Evolutionary conservation across 73 alveolate genomes (phyloP).

Genomic region (Halteria grandinella): DNA sequence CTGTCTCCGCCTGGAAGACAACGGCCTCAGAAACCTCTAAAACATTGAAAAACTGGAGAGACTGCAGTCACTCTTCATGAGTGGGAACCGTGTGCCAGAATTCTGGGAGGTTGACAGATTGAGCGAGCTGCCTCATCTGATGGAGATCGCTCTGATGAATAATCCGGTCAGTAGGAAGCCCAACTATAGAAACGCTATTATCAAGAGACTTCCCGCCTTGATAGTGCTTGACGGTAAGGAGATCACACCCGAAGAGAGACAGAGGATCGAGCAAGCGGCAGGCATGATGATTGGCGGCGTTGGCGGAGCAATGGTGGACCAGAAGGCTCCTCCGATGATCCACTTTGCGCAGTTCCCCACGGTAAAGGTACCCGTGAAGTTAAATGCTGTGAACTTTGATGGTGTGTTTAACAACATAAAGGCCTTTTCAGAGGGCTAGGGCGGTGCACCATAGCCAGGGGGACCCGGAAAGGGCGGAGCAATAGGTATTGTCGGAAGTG

Average conservation of each 20-base stretch:
- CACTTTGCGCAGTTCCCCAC: conserved; percentile 65
- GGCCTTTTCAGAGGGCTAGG: background rate
- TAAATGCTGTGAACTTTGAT: conserved; percentile 72
- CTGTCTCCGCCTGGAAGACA: conserved; percentile 75
- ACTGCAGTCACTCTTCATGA: conserved; percentile 67
- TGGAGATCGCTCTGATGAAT: conserved; percentile 70
- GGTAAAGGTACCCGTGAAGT: conserved; percentile 65
- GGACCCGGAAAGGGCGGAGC: background rate
- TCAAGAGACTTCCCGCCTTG: conserved; percentile 73
- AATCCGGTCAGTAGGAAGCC: conserved; percentile 85
- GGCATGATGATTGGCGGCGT: background rate
- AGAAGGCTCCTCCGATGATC: conserved; percentile 67
- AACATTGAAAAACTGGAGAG: conserved; percentile 72
- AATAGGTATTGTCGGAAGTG: background rate
- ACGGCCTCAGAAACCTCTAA: conserved; percentile 73
- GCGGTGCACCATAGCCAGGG: background rate
- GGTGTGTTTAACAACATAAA: conserved; percentile 67
- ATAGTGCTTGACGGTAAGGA: conserved; percentile 73
- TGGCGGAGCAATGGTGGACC: background rate
- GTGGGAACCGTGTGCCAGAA: conserved; percentile 79
- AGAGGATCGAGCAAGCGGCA: conserved; percentile 67
- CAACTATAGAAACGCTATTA: conserved; percentile 71
- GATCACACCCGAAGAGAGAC: conserved; percentile 72
- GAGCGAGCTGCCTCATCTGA: conserved; percentile 57
- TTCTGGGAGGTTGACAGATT: conserved; percentile 82